Percentiles rank a stretch among this genome's conserved stretches.
phyloP scores from a whole-genome alignment of 805 yeast species.

The Lipomyces oligophaga region DNA sequence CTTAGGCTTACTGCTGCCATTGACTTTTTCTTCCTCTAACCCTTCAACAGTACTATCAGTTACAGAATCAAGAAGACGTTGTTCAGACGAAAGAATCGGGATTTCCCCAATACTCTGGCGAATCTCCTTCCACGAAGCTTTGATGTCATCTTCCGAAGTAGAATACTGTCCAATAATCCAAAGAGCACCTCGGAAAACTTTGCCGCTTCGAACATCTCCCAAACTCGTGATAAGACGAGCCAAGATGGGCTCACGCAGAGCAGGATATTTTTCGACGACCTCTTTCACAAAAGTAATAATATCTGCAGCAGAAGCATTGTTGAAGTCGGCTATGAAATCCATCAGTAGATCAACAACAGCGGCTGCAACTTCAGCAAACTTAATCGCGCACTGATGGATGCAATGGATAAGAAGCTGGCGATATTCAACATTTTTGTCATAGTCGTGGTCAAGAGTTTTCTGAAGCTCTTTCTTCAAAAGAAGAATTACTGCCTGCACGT shows the following conservation, averaged over 20 bases:
- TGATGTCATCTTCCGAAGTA: slow-evolving; percentile 63
- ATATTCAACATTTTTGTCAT: slow-evolving; percentile 80
- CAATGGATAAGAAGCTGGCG: slow-evolving; percentile 84
- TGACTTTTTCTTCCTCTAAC: slow-evolving; percentile 33
- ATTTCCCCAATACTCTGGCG: slow-evolving; percentile 83
- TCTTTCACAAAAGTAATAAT: slow-evolving; percentile 90
- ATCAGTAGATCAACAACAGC: slow-evolving; percentile 82
- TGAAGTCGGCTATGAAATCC: slow-evolving; percentile 80
- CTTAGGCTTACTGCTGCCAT: slow-evolving; percentile 36
- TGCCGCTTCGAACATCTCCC: slow-evolving; percentile 72
- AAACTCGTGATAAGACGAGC: slow-evolving; percentile 59
- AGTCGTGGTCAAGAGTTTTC: slow-evolving; percentile 60
- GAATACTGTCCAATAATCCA: slow-evolving; percentile 97
- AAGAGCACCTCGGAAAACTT: slow-evolving; percentile 86
- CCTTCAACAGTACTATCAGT: slow-evolving; percentile 39
- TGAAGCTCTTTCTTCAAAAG: slow-evolving; percentile 87
- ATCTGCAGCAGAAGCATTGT: slow-evolving; percentile 80
- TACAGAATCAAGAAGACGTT: slow-evolving; percentile 42
- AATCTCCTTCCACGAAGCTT: slow-evolving; percentile 80
- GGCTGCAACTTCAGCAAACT: slow-evolving; percentile 86
- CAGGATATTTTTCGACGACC: slow-evolving; percentile 87
- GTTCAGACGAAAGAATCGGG: slow-evolving; percentile 78
- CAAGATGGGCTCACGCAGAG: slow-evolving; percentile 62
- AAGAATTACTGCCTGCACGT: slow-evolving; percentile 90
- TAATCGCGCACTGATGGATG: slow-evolving; percentile 82